A percentile compares a stretch with the other conserved stretches of the same genome.
These are phyloP conservation scores for Chloris gayana DNA, from an alignment of 176 grass and related monocot genomes.

Conservation along the genomic window DNA sequence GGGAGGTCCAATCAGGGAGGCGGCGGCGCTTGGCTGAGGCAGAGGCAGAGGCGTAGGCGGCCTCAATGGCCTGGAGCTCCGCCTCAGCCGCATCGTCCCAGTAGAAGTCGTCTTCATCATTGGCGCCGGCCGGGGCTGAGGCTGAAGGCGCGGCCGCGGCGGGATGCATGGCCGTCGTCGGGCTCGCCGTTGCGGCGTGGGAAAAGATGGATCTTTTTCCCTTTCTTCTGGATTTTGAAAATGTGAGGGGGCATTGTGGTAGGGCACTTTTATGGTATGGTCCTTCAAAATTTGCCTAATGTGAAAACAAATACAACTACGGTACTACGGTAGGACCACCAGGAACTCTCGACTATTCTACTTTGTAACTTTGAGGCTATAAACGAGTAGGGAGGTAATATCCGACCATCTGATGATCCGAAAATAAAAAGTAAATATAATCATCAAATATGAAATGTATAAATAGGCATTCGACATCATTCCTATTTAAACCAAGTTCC, in stretches of 20 bases:
- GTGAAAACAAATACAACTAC: neutral
- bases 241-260: neutral
- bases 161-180: slow-evolving; percentile 26
- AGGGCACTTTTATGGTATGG: neutral
- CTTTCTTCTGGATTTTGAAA: slow-evolving; percentile 10
- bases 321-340: too few relatives aligned
- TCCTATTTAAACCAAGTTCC: too few relatives aligned
- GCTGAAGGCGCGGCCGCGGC: neutral
- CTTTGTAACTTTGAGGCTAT: too few relatives aligned
- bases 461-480: too few relatives aligned
- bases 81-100: slow-evolving; percentile 79
- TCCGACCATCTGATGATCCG: too few relatives aligned
- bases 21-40: slow-evolving; percentile 57
- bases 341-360: too few relatives aligned
- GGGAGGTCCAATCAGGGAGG: slow-evolving; percentile 57
- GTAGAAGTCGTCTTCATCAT: slow-evolving; percentile 54
- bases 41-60: slow-evolving; percentile 56
- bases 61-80: slow-evolving; percentile 82
- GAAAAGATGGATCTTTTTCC: neutral
- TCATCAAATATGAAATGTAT: too few relatives aligned
- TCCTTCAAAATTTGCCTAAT: neutral
- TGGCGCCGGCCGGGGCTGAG: neutral
- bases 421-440: too few relatives aligned
- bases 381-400: too few relatives aligned
- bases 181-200: neutral